Evolutionary conservation across 257 asterid genomes (phyloP).

Genomic region (Lycium barbarum): DNA sequence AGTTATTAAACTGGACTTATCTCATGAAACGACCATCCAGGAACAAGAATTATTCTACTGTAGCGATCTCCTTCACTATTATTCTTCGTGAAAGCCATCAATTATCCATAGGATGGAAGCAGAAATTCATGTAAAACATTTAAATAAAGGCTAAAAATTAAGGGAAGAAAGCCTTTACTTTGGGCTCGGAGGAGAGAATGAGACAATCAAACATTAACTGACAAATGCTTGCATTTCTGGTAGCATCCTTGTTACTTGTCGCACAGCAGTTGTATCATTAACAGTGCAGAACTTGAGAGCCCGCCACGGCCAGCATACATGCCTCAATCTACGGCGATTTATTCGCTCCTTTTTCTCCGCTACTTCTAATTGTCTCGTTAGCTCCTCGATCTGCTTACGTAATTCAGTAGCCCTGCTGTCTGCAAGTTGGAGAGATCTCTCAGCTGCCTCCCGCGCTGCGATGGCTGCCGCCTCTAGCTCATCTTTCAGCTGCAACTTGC

Average conservation of each 20-base stretch:
- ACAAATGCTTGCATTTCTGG: conserved; percentile 47
- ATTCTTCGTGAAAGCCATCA: background rate
- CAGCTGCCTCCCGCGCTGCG: conserved; percentile 43
- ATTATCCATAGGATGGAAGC: background rate
- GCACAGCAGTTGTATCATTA: conserved; percentile 26
- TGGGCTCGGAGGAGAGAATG: background rate
- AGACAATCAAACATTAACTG: conserved; percentile 19
- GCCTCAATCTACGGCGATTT: conserved; percentile 33
- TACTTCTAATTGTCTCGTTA: conserved; percentile 39
- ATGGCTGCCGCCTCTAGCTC: conserved; percentile 41
- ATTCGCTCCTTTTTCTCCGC: conserved; percentile 36
- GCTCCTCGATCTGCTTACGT: conserved; percentile 38
- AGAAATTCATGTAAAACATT: background rate
- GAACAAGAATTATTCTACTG: background rate
- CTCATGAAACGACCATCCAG: background rate
- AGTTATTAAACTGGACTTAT: background rate
- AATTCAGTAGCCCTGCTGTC: conserved; percentile 40
- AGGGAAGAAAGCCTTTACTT: background rate
- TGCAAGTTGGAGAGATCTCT: conserved; percentile 43
- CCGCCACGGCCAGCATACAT: conserved; percentile 44
- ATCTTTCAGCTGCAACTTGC: conserved; percentile 41
- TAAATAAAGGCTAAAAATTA: conserved; percentile 1
- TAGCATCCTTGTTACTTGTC: conserved; percentile 35
- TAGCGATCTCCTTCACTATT: background rate
- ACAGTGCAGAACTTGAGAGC: conserved; percentile 35